A percentile compares a stretch with the other conserved stretches of the same genome.
phyloP scores from a whole-genome alignment of 2,329 filamentous ascomycete species.

The Escovopsis weberi region DNA sequence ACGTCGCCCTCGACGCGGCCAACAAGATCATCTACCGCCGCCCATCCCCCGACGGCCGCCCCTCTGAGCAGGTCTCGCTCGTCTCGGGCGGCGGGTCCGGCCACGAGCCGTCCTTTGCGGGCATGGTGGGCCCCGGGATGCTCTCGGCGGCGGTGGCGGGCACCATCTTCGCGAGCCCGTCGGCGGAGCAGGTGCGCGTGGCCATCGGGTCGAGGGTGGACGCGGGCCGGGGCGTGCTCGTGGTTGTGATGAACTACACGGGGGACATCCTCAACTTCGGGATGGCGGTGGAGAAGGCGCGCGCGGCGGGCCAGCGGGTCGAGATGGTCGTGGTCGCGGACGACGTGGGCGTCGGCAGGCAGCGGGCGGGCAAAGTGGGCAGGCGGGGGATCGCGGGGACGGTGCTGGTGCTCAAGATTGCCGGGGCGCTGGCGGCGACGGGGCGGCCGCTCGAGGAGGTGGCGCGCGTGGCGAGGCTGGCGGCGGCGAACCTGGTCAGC shows the following conservation, averaged over 20 bases:
- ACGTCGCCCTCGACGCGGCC: constrained; percentile 57
- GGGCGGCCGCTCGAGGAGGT: constrained; percentile 58
- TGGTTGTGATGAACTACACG: constrained; percentile 95
- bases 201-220: constrained; percentile 63
- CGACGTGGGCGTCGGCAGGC: constrained; percentile 76
- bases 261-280: constrained; percentile 86
- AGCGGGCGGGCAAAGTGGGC: constrained; percentile 79
- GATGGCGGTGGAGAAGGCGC: constrained; percentile 84
- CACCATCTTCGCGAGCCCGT: constrained; percentile 73
- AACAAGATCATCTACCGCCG: constrained; percentile 78
- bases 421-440: constrained; percentile 64
- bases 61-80: constrained; percentile 45
- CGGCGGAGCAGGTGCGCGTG: constrained; percentile 66
- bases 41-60: constrained; percentile 27
- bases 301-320: constrained; percentile 58
- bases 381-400: constrained; percentile 83
- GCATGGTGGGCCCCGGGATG: constrained; percentile 70
- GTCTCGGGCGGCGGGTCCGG: constrained; percentile 81
- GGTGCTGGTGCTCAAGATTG: constrained; percentile 81
- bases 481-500: constrained; percentile 63
- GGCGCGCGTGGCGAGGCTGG: constrained; percentile 53
- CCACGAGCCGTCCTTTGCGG: constrained; percentile 78
- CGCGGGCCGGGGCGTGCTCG: constrained; percentile 57
- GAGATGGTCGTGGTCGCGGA: constrained; percentile 90
- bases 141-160: constrained; percentile 73